A percentile compares a stretch with the other conserved stretches of the same genome.
These are phyloP conservation scores for Blastomyces emzantsi DNA, from an alignment of 2,329 filamentous ascomycete species.

Conservation along the genomic window DNA sequence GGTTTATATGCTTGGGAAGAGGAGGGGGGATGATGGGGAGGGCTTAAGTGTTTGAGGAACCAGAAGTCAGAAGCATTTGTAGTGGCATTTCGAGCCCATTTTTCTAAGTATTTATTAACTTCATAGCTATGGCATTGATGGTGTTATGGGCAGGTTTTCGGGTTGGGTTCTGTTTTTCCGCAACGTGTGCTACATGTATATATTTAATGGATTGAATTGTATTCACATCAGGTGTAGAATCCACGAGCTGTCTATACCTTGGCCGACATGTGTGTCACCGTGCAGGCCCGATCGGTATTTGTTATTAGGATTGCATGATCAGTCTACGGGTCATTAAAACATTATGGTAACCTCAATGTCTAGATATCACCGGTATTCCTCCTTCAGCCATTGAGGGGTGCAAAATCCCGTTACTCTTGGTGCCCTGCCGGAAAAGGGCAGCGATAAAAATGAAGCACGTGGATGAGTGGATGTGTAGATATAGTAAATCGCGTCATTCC, in stretches of 20 bases:
- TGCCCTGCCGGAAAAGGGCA: background rate
- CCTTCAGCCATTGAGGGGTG: too few species aligned
- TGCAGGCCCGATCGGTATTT: background rate
- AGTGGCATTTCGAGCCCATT: background rate
- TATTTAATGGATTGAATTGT: background rate
- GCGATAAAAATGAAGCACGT: background rate
- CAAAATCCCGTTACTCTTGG: background rate
- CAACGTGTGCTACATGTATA: background rate
- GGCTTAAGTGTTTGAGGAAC: slow-evolving; percentile 16
- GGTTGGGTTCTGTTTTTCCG: background rate
- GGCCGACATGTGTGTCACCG: background rate
- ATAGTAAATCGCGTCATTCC: background rate
- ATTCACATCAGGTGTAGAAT: background rate
- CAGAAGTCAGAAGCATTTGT: background rate
- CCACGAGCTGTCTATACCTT: background rate
- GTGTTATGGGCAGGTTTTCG: background rate
- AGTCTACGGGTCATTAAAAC: background rate
- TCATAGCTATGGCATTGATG: background rate
- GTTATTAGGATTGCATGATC: background rate
- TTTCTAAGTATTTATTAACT: background rate
- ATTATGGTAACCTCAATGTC: background rate
- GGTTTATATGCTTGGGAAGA: slow-evolving; percentile 38
- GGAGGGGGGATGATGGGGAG: slow-evolving; percentile 36
- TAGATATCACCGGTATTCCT: background rate
- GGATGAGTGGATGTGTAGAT: background rate